Percentiles rank a stretch among this genome's conserved stretches.
These are phyloP conservation scores for Plasmodium malariae DNA, from an alignment of 169 alveolate species.

Conservation along the genomic window DNA sequence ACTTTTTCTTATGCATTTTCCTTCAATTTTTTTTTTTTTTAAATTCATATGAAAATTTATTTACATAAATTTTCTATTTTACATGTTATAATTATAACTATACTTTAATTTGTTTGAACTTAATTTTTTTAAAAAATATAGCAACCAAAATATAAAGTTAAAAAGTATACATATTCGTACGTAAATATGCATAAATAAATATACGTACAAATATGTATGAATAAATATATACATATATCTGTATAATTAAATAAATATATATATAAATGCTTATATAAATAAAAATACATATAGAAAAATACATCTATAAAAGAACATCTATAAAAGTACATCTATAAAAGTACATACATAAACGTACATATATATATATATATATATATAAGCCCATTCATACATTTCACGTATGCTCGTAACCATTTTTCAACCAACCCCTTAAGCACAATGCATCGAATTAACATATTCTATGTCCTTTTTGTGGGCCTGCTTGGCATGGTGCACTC, in stretches of 20 bases:
- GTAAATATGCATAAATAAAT: too few relatives aligned
- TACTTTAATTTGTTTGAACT: too few relatives aligned
- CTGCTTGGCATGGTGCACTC: constrained; percentile 47
- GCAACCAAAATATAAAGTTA: too few relatives aligned
- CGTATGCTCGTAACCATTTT: not conserved
- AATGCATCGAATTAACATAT: constrained; percentile 16
- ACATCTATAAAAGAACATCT: not conserved
- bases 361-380: constrained; percentile 28
- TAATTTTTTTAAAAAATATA: too few relatives aligned
- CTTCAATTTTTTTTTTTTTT: too few relatives aligned
- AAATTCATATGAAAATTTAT: too few relatives aligned
- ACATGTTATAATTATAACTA: too few relatives aligned
- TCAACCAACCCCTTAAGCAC: not conserved
- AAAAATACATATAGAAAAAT: constrained; percentile 1
- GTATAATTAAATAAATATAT: constrained; percentile 12
- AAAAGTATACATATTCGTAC: too few relatives aligned
- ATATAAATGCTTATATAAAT: not conserved
- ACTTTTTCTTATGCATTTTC: too few relatives aligned
- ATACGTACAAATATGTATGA: too few relatives aligned
- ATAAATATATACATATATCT: too few relatives aligned
- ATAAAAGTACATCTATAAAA: not conserved
- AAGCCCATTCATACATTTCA: not conserved
- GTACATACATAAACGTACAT: not conserved
- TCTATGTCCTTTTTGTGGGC: constrained; percentile 19
- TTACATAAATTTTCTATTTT: too few relatives aligned